Conservation (phyloP, 257 asterid genomes). For the Solanum habrochaites region DNA sequence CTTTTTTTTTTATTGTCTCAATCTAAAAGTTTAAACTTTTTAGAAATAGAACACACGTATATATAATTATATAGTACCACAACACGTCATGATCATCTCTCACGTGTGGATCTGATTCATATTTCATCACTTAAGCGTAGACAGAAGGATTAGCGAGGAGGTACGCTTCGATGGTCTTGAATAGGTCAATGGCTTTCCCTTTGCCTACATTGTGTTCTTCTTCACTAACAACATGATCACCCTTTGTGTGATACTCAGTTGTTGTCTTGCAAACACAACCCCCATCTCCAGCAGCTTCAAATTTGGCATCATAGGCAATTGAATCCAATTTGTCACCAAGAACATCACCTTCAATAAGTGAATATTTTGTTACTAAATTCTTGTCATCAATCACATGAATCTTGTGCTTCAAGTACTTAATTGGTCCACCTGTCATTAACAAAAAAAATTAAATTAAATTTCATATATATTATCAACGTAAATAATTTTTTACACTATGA, state of each 20-base stretch:
- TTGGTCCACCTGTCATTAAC: conserved; percentile 2
- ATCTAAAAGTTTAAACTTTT: neutral
- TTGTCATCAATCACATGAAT: conserved; percentile 16
- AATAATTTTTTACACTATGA: neutral
- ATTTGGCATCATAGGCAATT: conserved; percentile 7
- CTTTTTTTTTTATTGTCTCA: neutral
- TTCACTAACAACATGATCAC: conserved; percentile 7
- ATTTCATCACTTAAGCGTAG: neutral
- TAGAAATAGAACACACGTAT: neutral
- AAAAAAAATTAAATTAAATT: neutral
- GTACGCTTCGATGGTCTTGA: conserved; percentile 22
- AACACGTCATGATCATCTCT: neutral
- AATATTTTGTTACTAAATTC: neutral
- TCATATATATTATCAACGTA: neutral
- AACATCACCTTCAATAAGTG: neutral
- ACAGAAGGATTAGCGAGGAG: conserved; percentile 12
- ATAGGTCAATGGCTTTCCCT: conserved; percentile 7
- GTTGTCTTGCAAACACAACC: conserved; percentile 20
- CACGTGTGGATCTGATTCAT: neutral
- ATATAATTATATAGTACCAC: neutral
- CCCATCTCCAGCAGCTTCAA: conserved; percentile 20
- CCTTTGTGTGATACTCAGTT: conserved; percentile 19
- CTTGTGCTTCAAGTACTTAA: conserved; percentile 19
- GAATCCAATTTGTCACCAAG: conserved; percentile 13
- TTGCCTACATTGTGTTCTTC: conserved; percentile 25